Evolutionary conservation across 2,329 filamentous ascomycete species (phyloP), one percentile per base, ranked within the genome.

Genomic region (Paradendryphiella salina): DNA sequence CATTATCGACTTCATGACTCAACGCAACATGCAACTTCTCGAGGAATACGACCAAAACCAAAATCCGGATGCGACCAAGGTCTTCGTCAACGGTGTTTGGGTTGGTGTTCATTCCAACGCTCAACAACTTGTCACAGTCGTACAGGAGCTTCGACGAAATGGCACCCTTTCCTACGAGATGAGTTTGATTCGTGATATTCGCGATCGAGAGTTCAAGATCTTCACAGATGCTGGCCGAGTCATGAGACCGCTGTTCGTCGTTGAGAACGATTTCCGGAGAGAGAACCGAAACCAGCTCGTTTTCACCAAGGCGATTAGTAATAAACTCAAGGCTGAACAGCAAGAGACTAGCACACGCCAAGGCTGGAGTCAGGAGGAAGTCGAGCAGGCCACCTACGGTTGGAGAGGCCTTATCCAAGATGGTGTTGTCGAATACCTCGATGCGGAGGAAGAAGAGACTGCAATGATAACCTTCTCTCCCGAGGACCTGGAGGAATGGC

Each of bases 381-480:
- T 80, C 47, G 76, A 79, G 32, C 75, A 80, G 40, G 70, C 80
- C 23, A 88, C 86, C 63, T 93, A 89, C 66, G 92, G 91, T 43
- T 99, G 95, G 91, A 85, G 91, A 61, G 89, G 90, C 14, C 79
- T 99, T 33, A 85, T 96, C 35, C 84, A 87, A 50, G 83, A 85
- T 10, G 94, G 93, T 74, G 90, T 91, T 2, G 88, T 99, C 31
- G 94, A 99, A 71, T 97, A 96, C 67, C 83, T 99, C 9, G 94
- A 99, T 72, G 94, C 94, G 0, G 95, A 99, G 70, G 95, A 99
- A 78, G 94, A 99, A 72, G 95, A 99, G 74, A 96, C 91, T 0
- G 87, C 94, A 32, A 99, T 99, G 94, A 99, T 99, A 68, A 90
- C 92, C 73, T 99, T 99, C 93, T 95, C 91, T 0, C 94, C 94